Evolutionary conservation across 805 yeast species (phyloP).

Genomic region (Vanderwaltozyma tropicalis): DNA sequence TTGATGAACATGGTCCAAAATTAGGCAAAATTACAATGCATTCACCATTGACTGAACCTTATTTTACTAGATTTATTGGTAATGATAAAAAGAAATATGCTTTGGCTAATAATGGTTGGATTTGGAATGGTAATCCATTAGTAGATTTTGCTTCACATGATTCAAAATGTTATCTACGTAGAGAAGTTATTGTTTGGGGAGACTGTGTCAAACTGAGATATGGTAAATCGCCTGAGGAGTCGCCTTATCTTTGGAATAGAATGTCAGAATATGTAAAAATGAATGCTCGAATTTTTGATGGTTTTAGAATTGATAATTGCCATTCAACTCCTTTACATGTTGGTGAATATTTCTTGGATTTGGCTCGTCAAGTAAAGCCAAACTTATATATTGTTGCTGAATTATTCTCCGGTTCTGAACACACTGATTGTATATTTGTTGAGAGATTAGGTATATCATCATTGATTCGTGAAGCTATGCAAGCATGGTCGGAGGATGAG

Average conservation of each 20-base stretch:
- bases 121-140: conserved; percentile 93
- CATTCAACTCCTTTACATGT: conserved; percentile 95
- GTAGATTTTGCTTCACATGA: conserved; percentile 81
- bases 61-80: conserved; percentile 62
- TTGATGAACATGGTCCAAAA: conserved; percentile 76
- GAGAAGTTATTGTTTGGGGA: conserved; percentile 96
- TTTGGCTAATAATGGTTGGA: conserved; percentile 95
- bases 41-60: conserved; percentile 70
- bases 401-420: conserved; percentile 85
- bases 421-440: conserved; percentile 79
- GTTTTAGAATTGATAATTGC: conserved; percentile 89
- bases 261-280: conserved; percentile 68
- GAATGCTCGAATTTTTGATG: conserved; percentile 69
- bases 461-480: conserved; percentile 93
- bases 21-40: conserved; percentile 52
- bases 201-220: conserved; percentile 91
- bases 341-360: conserved; percentile 78
- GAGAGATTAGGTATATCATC: conserved; percentile 85
- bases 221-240: conserved; percentile 67
- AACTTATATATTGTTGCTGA: conserved; percentile 90
- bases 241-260: conserved; percentile 81
- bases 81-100: conserved; percentile 50
- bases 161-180: conserved; percentile 71
- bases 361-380: conserved; percentile 77
- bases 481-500: conserved; percentile 82